phyloP scores from a whole-genome alignment of 2,329 filamentous ascomycete genomes.

The Fusarium annulatum region DNA sequence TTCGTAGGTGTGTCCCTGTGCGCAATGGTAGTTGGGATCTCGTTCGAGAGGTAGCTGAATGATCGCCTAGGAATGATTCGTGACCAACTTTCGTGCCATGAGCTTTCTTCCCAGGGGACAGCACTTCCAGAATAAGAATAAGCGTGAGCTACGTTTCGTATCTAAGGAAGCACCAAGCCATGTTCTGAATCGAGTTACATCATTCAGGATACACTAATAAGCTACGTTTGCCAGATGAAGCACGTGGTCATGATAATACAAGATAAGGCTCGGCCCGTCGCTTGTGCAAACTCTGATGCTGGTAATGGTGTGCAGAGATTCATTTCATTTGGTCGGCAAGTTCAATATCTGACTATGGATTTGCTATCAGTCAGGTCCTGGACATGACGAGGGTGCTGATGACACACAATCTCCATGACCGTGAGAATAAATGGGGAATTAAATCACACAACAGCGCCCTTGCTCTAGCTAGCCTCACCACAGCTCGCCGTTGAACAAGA shows the following conservation, averaged over 20 bases:
- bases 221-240: background rate
- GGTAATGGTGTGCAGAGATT: background rate
- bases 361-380: background rate
- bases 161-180: too few species aligned
- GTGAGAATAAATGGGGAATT: background rate
- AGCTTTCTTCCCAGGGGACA: background rate
- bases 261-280: constrained; percentile 39
- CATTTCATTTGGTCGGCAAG: background rate
- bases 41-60: background rate
- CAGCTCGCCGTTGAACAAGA: background rate
- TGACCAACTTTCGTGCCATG: background rate
- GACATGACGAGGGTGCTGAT: background rate
- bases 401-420: background rate
- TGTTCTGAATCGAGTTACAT: too few species aligned
- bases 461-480: background rate
- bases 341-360: background rate
- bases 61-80: background rate
- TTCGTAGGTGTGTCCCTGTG: constrained; percentile 17
- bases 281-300: constrained; percentile 31
- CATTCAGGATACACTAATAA: too few species aligned
- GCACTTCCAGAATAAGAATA: background rate
- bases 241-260: constrained; percentile 16
- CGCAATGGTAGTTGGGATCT: background rate
- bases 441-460: background rate
- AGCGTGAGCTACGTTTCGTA: background rate